phyloP scores from a whole-genome alignment of 305 asterid species.

The Fraxinus floribunda region DNA sequence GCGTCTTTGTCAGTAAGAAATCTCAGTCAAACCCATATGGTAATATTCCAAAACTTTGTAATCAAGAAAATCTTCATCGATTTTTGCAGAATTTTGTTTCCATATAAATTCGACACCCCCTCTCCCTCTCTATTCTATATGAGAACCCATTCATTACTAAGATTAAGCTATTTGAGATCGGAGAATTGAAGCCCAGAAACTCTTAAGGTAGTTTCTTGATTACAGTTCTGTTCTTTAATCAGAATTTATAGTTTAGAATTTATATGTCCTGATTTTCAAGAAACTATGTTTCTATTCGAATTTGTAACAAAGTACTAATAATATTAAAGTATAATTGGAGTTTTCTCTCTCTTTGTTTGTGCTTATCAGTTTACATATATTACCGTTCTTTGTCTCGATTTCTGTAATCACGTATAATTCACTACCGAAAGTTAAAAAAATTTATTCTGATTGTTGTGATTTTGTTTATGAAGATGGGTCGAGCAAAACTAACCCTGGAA shows the following conservation, averaged over 20 bases:
- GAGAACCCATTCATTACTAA: background rate
- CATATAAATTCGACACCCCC: background rate
- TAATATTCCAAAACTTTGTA: background rate
- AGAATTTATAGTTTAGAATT: background rate
- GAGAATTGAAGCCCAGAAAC: background rate
- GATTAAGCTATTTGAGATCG: background rate
- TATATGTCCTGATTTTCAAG: background rate
- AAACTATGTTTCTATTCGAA: background rate
- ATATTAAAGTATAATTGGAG: too few relatives aligned
- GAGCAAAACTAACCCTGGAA: constrained; percentile 21
- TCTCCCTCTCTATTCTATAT: background rate
- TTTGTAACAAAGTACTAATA: background rate
- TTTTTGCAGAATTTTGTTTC: background rate
- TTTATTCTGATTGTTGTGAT: background rate
- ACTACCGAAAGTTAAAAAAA: background rate
- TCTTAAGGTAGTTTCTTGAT: background rate
- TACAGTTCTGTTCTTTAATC: background rate
- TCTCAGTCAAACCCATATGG: background rate
- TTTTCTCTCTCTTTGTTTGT: background rate
- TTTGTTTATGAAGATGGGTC: constrained; percentile 20
- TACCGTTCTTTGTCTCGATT: background rate
- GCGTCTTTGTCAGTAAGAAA: background rate
- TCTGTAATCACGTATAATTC: background rate
- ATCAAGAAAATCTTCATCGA: background rate
- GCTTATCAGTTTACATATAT: background rate